Percentiles rank a stretch among this genome's conserved stretches.
Evolutionary conservation across 345 rosid species (phyloP).

Genomic region (Arabis hirsuta): DNA sequence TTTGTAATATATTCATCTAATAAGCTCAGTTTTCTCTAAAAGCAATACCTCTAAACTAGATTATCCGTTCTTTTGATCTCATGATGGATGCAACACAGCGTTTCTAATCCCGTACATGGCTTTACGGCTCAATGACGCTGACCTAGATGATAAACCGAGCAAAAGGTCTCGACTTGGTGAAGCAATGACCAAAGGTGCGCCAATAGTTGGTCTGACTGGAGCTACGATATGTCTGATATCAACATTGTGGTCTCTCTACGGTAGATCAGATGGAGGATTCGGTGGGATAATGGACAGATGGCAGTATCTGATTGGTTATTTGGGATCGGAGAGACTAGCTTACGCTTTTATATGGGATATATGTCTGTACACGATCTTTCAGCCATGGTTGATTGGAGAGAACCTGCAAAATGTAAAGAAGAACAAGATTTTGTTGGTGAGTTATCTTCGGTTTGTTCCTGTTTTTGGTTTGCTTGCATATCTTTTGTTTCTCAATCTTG

Average conservation of each 20-base stretch:
- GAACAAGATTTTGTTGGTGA: slow-evolving; percentile 56
- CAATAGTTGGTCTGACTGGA: slow-evolving; percentile 78
- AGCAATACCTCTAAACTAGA: background rate
- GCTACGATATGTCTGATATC: slow-evolving; percentile 74
- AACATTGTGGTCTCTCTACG: slow-evolving; percentile 67
- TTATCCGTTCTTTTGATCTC: slow-evolving; percentile 18
- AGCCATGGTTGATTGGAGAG: slow-evolving; percentile 95
- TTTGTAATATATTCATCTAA: background rate
- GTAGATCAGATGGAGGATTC: slow-evolving; percentile 68
- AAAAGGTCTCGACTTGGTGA: slow-evolving; percentile 64
- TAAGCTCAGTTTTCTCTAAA: background rate
- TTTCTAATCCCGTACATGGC: slow-evolving; percentile 97
- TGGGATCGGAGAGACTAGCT: slow-evolving; percentile 88
- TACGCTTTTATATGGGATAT: slow-evolving; percentile 96
- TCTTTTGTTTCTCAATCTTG: slow-evolving; percentile 64
- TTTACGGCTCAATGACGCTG: slow-evolving; percentile 66
- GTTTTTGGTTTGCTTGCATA: slow-evolving; percentile 75
- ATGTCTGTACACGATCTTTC: slow-evolving; percentile 75
- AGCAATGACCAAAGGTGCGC: slow-evolving; percentile 72
- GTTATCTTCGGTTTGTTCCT: slow-evolving; percentile 74
- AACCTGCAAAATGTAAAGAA: slow-evolving; percentile 69
- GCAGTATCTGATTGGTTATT: slow-evolving; percentile 67
- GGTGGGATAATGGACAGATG: slow-evolving; percentile 65
- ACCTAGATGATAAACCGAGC: slow-evolving; percentile 43
- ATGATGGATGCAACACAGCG: slow-evolving; percentile 52